phyloP scores from a whole-genome alignment of 73 alveolate genomes.

The Diophrys appendiculata region DNA sequence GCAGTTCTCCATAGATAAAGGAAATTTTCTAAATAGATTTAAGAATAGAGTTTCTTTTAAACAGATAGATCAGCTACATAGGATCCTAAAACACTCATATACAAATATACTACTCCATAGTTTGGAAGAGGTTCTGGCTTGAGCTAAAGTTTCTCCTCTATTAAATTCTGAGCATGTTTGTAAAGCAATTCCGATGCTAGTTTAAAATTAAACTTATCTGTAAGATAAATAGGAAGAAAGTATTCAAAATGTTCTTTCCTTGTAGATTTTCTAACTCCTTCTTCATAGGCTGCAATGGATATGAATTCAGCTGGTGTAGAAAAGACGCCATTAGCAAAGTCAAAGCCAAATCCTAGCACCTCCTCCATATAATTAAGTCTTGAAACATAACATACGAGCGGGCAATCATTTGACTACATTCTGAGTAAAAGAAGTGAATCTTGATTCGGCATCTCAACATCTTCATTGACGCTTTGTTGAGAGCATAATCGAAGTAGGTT shows the following conservation, averaged over 20 bases:
- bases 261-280: background rate
- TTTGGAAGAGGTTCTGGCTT: background rate
- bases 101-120: background rate
- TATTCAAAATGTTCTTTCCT: background rate
- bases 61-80: background rate
- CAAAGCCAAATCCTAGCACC: background rate
- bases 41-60: background rate
- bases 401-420: background rate
- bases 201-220: background rate
- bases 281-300: background rate
- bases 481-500: background rate
- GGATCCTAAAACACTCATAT: background rate
- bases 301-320: background rate
- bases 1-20: background rate
- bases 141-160: background rate
- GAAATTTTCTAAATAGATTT: background rate
- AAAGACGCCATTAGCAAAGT: background rate
- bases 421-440: background rate
- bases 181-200: background rate
- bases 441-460: background rate
- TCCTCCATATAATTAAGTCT: background rate
- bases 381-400: background rate
- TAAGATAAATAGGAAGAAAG: background rate
- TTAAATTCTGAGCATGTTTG: background rate
- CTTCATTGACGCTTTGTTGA: background rate